Evolutionary conservation across 805 yeast genomes (phyloP).

Genomic region (Candida saitoana): DNA sequence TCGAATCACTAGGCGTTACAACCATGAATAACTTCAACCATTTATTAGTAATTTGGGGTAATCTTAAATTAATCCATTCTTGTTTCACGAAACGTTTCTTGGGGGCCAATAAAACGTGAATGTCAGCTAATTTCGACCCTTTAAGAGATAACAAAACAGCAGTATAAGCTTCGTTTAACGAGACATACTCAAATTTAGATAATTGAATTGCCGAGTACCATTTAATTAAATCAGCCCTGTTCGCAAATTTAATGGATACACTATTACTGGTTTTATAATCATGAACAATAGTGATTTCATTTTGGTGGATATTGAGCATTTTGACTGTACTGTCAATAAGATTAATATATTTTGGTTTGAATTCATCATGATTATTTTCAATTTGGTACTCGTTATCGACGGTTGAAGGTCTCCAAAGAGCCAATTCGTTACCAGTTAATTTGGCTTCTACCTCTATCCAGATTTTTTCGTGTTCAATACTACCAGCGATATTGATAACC

Average conservation of each 20-base stretch:
- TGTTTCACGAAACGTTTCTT: slow-evolving; percentile 45
- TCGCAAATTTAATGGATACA: slow-evolving; percentile 21
- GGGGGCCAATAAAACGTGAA: slow-evolving; percentile 51
- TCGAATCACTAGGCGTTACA: slow-evolving; percentile 42
- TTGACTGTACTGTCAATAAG: slow-evolving; percentile 39
- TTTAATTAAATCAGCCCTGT: slow-evolving; percentile 17
- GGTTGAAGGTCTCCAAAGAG: slow-evolving; percentile 41
- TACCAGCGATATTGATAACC: slow-evolving; percentile 30
- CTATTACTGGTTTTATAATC: slow-evolving; percentile 25
- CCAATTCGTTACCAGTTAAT: slow-evolving; percentile 52
- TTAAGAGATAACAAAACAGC: slow-evolving; percentile 59
- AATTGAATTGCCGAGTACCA: slow-evolving; percentile 51
- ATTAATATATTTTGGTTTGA: slow-evolving; percentile 50
- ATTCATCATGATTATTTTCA: slow-evolving; percentile 32
- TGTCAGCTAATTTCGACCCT: slow-evolving; percentile 54
- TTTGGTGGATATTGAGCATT: slow-evolving; percentile 5
- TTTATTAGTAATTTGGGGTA: slow-evolving; percentile 53
- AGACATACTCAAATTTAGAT: slow-evolving; percentile 53
- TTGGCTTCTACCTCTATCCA: slow-evolving; percentile 36
- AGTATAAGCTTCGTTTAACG: slow-evolving; percentile 59
- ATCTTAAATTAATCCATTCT: slow-evolving; percentile 62
- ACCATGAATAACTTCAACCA: slow-evolving; percentile 57
- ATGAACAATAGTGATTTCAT: slow-evolving; percentile 23
- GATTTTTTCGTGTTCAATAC: slow-evolving; percentile 15
- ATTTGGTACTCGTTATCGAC: slow-evolving; percentile 17